Evolutionary conservation across 1,284 basidiomycete genomes (phyloP).

Genomic region (Ustilago esculenta): DNA sequence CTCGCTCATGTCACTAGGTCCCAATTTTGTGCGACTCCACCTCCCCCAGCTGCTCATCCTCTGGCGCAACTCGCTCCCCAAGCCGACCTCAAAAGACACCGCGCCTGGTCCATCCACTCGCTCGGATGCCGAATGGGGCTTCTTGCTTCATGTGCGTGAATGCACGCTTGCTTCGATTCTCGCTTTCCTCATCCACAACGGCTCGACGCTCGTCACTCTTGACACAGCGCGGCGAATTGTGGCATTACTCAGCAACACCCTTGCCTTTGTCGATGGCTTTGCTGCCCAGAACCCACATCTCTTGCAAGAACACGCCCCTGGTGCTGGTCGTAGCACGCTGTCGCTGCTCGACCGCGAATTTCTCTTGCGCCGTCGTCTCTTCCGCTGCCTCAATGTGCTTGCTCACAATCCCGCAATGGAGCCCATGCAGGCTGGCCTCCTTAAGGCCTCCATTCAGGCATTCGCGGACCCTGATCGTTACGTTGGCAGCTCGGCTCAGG

Average conservation of each 20-base stretch:
- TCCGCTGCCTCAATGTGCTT: conserved; percentile 87
- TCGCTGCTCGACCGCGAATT: conserved; percentile 82
- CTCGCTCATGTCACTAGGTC: conserved; percentile 89
- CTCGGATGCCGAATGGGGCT: conserved; percentile 81
- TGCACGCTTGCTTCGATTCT: conserved; percentile 87
- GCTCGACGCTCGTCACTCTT: conserved; percentile 79
- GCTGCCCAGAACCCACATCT: conserved; percentile 67
- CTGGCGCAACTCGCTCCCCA: conserved; percentile 96
- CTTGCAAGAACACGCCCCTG: conserved; percentile 47
- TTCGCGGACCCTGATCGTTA: conserved; percentile 81
- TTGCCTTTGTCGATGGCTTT: conserved; percentile 82
- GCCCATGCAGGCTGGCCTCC: conserved; percentile 77
- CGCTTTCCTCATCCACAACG: conserved; percentile 80
- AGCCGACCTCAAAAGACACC: conserved; percentile 84
- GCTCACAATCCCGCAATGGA: conserved; percentile 83
- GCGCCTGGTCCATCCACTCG: conserved; percentile 73
- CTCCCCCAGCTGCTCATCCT: conserved; percentile 90
- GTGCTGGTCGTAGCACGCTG: conserved; percentile 68
- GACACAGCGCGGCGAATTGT: conserved; percentile 89
- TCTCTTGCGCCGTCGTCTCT: conserved; percentile 82
- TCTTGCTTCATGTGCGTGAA: conserved; percentile 89
- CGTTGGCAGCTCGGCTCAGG: conserved; percentile 84
- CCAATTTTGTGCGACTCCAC: conserved; percentile 90
- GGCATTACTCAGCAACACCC: conserved; percentile 84
- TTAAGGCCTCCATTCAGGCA: conserved; percentile 84